Base-by-base conservation (phyloP, 1,284 basidiomycete genomes). In the Sporisorium iseilematis-ciliati region DNA sequence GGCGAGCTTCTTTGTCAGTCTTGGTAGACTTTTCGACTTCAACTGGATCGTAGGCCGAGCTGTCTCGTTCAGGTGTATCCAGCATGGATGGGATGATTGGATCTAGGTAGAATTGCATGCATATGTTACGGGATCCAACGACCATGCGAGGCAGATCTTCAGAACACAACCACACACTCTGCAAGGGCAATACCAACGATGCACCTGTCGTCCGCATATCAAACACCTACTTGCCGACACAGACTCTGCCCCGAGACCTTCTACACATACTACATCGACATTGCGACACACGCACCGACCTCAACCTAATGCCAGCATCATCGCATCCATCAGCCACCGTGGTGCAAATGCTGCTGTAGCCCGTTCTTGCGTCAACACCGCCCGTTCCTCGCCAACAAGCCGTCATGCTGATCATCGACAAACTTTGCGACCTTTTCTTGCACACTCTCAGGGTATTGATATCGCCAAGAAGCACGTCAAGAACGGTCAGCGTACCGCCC, bases 381-480 rank as follows among this genome's bases (percentile, higher is more conserved):
- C 7, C 14, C 46, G 14, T 5, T 3, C 25, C 11, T 18, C 55
- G 16, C 42, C 40, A 29, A 2, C 12, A 26, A 55, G 25, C 59
- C 59, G 48, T 55, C 55, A 55, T 65, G 57, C 65, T 68, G 46
- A 63, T 55, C 46, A 46, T 45, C 43, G 50, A 33, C 49, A 23
- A 23, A 38, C 33, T 21, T 46, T 16, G 12, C 55, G 11, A 51
- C 48, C 48, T 29, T 10, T 43, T 50, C 40, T 50, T 29, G 76
- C 95, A 94, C 95, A 94, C 92, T 20, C 18, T 26, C 79, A 95
- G 95, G 96, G 96, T 92, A 97, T 98, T 89, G 96, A 99, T 88
- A 92, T 98, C 88, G 90, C 90, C 87, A 89, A 90, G 88, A 96
- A 98, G 90, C 96, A 99, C 91, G 95, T 97, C 91, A 97, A 93